These are phyloP conservation scores for Xylariaceae sp. DNA, from an alignment of 2,329 filamentous ascomycete genomes.

Conservation along the genomic window DNA sequence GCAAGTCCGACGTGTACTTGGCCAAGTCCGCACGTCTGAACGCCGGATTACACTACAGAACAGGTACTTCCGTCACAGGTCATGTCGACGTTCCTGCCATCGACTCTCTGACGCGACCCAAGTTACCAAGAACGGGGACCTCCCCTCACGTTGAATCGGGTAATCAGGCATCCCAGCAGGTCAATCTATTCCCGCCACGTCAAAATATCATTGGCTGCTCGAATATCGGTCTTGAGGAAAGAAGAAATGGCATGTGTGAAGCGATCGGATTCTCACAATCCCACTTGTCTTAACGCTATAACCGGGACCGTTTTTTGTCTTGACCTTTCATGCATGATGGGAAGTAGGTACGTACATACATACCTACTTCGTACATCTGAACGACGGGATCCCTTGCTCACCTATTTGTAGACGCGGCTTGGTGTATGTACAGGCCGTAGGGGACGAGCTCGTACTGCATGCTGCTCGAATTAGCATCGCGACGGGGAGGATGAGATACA, in stretches of 20 bases:
- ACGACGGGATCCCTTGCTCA: too few species aligned
- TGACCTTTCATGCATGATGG: neutral
- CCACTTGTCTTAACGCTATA: neutral
- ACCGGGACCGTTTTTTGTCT: neutral
- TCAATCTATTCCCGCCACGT: neutral
- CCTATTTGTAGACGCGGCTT: too few species aligned
- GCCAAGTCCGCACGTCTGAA: too few species aligned
- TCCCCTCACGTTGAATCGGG: neutral
- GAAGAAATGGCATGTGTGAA: conserved; percentile 16
- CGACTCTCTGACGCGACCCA: neutral
- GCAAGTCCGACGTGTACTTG: too few species aligned
- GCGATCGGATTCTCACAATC: conserved; percentile 10
- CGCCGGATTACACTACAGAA: too few species aligned
- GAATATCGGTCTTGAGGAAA: conserved; percentile 7
- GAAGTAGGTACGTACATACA: too few species aligned
- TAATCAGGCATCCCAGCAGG: neutral
- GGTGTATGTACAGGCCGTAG: neutral
- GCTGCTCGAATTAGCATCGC: too few species aligned
- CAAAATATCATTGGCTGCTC: conserved; percentile 2
- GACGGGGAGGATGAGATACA: too few species aligned
- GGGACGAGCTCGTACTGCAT: too few species aligned
- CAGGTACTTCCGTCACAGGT: neutral
- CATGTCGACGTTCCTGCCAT: neutral
- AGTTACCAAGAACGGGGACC: neutral
- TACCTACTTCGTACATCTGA: too few species aligned